These are phyloP conservation scores for Tripidium arundinaceum DNA, from an alignment of 202 grass and related monocot genomes.

Conservation along the genomic window DNA sequence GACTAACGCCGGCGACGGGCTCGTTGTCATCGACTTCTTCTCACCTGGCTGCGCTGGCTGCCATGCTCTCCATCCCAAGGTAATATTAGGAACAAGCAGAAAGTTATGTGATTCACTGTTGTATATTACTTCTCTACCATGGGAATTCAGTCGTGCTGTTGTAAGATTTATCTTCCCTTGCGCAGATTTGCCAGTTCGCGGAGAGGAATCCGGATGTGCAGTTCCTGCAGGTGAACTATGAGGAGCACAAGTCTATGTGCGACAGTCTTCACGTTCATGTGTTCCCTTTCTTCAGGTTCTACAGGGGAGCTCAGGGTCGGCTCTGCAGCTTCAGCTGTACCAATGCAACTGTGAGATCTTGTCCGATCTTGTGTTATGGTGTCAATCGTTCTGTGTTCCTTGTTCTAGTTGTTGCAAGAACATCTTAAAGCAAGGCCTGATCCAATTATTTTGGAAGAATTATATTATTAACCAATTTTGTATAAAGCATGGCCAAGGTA, in stretches of 20 bases:
- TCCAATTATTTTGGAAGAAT: background rate
- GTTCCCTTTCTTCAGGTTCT: conserved; percentile 85
- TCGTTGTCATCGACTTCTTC: conserved; percentile 76
- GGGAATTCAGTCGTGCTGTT: background rate
- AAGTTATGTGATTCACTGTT: background rate
- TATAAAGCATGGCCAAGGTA: background rate
- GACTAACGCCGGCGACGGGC: conserved; percentile 52
- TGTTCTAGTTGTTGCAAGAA: background rate
- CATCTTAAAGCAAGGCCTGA: background rate
- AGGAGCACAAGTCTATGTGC: conserved; percentile 83
- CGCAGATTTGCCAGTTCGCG: conserved; percentile 74
- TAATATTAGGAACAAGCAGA: background rate
- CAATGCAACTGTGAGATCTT: conserved; percentile 58
- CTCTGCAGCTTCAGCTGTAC: conserved; percentile 87
- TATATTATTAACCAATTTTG: too few species aligned
- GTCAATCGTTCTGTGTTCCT: too few species aligned
- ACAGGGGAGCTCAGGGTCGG: conserved; percentile 64
- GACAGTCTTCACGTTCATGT: conserved; percentile 79
- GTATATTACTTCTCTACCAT: background rate
- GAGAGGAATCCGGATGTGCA: conserved; percentile 53
- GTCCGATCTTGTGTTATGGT: too few species aligned
- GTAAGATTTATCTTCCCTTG: background rate
- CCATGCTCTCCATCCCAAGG: conserved; percentile 79
- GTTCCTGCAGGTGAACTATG: conserved; percentile 80
- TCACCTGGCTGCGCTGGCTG: too few species aligned